Conservation (phyloP, 352 stramenopile species). For the Phytophthora melonis region DNA sequence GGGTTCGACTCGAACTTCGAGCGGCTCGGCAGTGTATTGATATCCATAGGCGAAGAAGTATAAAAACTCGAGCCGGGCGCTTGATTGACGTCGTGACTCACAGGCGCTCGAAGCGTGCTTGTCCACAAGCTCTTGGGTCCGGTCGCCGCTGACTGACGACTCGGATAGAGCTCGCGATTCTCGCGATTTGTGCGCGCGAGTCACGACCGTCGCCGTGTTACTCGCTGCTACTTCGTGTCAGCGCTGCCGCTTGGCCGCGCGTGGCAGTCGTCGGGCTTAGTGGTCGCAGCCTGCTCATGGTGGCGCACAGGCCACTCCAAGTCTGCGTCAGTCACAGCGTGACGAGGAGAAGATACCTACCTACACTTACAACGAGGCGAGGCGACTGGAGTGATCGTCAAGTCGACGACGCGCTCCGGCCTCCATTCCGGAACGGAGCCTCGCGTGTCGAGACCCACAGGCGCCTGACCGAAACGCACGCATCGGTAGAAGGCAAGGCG, state of each 20-base stretch:
- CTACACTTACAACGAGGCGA: constrained; percentile 1
- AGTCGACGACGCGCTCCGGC: constrained; percentile 18
- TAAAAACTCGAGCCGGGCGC: not conserved
- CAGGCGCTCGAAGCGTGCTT: not conserved
- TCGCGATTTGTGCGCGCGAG: not conserved
- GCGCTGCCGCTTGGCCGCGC: not conserved
- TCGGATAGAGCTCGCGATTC: not conserved
- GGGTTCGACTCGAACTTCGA: constrained; percentile 1
- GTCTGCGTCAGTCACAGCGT: not conserved
- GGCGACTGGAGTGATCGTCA: constrained; percentile 2
- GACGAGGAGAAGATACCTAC: constrained; percentile 9
- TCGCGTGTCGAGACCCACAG: constrained; percentile 63
- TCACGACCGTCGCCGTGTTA: not conserved
- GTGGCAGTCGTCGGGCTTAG: no score
- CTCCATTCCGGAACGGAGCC: not conserved
- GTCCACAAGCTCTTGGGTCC: not conserved
- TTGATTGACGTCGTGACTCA: not conserved
- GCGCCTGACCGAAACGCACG: not conserved
- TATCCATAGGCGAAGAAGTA: no score
- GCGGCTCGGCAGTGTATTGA: no score
- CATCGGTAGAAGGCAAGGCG: no score
- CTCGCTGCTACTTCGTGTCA: constrained; percentile 4
- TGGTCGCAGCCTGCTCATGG: no score
- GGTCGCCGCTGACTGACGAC: not conserved
- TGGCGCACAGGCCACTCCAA: not conserved